Evolutionary conservation across 805 yeast species (phyloP), one percentile per base, ranked within the genome.

Genomic region (Hermanozyma aechmeae): DNA sequence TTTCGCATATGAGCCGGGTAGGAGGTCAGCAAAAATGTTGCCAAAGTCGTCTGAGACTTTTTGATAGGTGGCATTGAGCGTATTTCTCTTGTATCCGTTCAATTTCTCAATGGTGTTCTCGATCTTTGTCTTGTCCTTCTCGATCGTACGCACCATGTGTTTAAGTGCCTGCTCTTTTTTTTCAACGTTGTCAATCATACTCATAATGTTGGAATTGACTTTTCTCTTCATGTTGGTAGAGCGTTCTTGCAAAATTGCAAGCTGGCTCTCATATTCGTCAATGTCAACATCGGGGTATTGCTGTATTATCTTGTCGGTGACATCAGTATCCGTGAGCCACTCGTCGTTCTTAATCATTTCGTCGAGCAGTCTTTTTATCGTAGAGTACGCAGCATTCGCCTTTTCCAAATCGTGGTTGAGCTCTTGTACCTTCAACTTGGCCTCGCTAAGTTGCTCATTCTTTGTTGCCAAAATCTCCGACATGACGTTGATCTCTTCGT

Each of bases 11-110:
- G 95, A 80, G 10, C 83, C 84, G 0, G 96, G 96, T 30, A 92
- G 61, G 28, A 92, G 65, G 45, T 86, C 96, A 2, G 81, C 74
- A 56, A 92, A 92, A 15, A 92, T 84, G 28, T 71, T 70, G 10
- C 98, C 98, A 56, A 92, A 87, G 51, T 89, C 97, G 7, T 59
- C 68, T 4, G 89, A 76, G 6, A 92, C 97, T 46, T 82, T 83
- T 38, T 75, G 70, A 77, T 89, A 89, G 0, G 96, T 89, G 31
- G 76, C 73, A 23, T 80, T 68, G 36, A 92, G 64, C 0, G 96
- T 86, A 19, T 80, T 79, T 26, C 82, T 66, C 51, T 92, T 87
- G 55, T 86, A 83, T 28, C 80, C 82, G 46, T 89, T 86, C 40
- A 92, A 67, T 30, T 84, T 83, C 6, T 65, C 68, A 25, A 92